These are phyloP conservation scores for Capsicum rhomboideum DNA, from an alignment of 257 asterid genomes.

Conservation along the genomic window DNA sequence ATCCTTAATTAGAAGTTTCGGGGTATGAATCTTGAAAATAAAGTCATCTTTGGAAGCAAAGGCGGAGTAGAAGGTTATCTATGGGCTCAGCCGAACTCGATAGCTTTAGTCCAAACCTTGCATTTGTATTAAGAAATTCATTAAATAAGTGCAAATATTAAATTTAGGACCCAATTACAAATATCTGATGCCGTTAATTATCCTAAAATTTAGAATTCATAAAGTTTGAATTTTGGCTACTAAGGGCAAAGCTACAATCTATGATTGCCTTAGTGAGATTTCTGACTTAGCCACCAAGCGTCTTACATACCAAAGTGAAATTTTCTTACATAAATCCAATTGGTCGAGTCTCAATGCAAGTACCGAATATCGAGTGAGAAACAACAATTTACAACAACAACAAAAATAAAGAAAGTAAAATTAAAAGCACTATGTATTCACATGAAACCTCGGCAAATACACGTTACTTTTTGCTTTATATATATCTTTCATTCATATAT, in stretches of 20 bases:
- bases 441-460: background rate
- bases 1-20: background rate
- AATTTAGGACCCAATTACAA: too few relatives aligned
- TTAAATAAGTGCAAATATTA: too few relatives aligned
- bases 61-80: background rate
- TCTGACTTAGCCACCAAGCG: background rate
- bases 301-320: background rate
- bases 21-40: background rate
- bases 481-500: background rate
- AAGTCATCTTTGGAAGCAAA: background rate
- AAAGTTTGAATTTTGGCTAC: background rate
- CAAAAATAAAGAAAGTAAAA: too few relatives aligned
- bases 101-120: background rate
- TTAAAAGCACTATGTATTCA: too few relatives aligned
- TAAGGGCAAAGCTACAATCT: too few relatives aligned
- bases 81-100: rapidly evolving
- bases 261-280: too few relatives aligned
- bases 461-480: background rate
- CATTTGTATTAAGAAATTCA: background rate
- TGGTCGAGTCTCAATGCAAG: background rate
- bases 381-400: too few relatives aligned
- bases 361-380: background rate
- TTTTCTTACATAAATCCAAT: background rate
- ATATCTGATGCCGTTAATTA: too few relatives aligned
- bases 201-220: background rate